phyloP scores from a whole-genome alignment of 2,329 filamentous ascomycete species.

The Lasiodiplodia sp. region DNA sequence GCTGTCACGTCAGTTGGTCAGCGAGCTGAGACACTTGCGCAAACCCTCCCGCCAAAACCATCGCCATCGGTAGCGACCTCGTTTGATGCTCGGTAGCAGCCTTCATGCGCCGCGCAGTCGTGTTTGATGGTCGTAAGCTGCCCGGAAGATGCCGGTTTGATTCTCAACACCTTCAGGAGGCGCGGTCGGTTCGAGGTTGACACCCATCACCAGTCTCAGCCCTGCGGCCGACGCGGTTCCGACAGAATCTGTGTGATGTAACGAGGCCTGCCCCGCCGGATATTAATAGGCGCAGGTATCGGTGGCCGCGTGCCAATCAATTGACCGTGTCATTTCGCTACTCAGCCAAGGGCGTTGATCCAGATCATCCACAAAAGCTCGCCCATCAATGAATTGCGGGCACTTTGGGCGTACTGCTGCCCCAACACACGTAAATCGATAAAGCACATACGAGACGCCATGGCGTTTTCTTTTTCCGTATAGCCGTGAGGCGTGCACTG shows the following conservation, averaged over 20 bases:
- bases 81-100: slow-evolving; percentile 2
- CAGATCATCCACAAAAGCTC: slow-evolving; percentile 12
- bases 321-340: slow-evolving; percentile 18
- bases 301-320: slow-evolving; percentile 11
- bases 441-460: slow-evolving; percentile 21
- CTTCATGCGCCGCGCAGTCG: not conserved
- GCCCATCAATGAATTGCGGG: slow-evolving; percentile 18
- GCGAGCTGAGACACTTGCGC: slow-evolving; percentile 12
- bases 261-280: slow-evolving; percentile 13
- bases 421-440: slow-evolving; percentile 17
- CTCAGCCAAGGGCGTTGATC: slow-evolving; percentile 18
- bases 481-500: not conserved
- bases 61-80: not conserved
- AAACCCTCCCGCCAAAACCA: not conserved
- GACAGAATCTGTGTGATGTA: slow-evolving; percentile 16
- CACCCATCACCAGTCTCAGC: slow-evolving; percentile 4
- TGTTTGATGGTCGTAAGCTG: not conserved
- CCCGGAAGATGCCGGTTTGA: slow-evolving; percentile 15
- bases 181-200: slow-evolving; percentile 16
- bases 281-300: slow-evolving; percentile 14
- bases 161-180: slow-evolving; percentile 3
- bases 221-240: slow-evolving; percentile 15
- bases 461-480: not conserved
- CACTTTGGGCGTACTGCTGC: not conserved
- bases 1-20: slow-evolving; percentile 10